phyloP scores from a whole-genome alignment of 495 filamentous ascomycete genomes.

The Penicillium ucsense region DNA sequence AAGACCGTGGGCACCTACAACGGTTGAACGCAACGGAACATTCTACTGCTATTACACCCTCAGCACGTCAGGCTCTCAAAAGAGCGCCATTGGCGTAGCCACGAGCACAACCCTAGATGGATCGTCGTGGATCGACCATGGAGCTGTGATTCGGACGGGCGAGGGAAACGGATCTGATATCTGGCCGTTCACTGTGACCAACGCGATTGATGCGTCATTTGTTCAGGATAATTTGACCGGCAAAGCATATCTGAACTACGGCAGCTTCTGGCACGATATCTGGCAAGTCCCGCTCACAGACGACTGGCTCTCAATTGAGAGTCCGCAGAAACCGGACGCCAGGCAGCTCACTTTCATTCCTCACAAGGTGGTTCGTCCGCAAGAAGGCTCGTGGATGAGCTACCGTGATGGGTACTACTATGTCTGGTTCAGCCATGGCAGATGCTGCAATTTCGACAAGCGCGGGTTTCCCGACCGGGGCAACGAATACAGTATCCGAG shows the following conservation, averaged over 20 bases:
- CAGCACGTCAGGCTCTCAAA: conserved; percentile 49
- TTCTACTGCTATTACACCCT: conserved; percentile 72
- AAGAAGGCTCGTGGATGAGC: conserved; percentile 55
- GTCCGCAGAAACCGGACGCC: conserved; percentile 32
- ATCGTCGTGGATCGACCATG: conserved; percentile 47
- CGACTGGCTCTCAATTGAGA: conserved; percentile 29
- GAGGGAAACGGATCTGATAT: conserved; percentile 30
- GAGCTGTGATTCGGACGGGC: conserved; percentile 33
- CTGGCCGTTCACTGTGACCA: conserved; percentile 45
- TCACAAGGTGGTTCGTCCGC: conserved; percentile 25
- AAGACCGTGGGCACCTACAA: conserved; percentile 53
- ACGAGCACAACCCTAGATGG: conserved; percentile 47
- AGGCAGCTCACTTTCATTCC: conserved; percentile 36
- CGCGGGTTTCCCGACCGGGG: conserved; percentile 40
- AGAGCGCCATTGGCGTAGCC: conserved; percentile 63
- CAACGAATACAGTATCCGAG: conserved; percentile 49
- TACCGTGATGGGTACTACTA: conserved; percentile 54
- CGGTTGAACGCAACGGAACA: conserved; percentile 39
- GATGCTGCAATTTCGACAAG: conserved; percentile 51
- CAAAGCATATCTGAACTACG: conserved; percentile 52
- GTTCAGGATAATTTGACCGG: conserved; percentile 35
- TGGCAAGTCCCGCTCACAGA: conserved; percentile 51
- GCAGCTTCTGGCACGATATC: conserved; percentile 65
- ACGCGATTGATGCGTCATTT: conserved; percentile 65
- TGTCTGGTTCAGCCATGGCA: conserved; percentile 58